A percentile compares a stretch with the other conserved stretches of the same genome.
Conservation (phyloP, 2,329 filamentous ascomycete genomes). For the Alternaria rosae region DNA sequence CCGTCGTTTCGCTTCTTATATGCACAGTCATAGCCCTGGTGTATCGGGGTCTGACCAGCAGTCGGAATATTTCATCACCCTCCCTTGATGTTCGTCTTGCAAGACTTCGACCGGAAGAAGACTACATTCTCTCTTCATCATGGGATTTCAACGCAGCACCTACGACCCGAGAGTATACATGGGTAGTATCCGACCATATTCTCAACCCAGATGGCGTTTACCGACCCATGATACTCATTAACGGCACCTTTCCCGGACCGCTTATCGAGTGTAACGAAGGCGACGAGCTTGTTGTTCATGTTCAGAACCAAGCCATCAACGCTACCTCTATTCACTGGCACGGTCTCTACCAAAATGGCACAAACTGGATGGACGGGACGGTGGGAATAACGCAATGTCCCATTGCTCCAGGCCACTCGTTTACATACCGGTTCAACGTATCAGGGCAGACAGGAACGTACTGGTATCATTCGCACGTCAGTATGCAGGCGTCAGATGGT, state of each 20-base stretch:
- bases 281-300: slow-evolving; percentile 71
- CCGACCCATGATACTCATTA: slow-evolving; percentile 53
- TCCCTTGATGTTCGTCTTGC: neutral
- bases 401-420: slow-evolving; percentile 59
- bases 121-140: slow-evolving; percentile 61
- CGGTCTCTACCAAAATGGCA: slow-evolving; percentile 61
- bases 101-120: slow-evolving; percentile 32
- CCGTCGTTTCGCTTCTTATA: slow-evolving; percentile 18
- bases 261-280: slow-evolving; percentile 61
- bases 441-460: slow-evolving; percentile 48
- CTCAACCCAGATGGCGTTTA: slow-evolving; percentile 65
- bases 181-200: slow-evolving; percentile 65
- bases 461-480: slow-evolving; percentile 49
- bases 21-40: slow-evolving; percentile 13
- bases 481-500: slow-evolving; percentile 53
- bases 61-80: neutral
- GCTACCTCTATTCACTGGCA: slow-evolving; percentile 71
- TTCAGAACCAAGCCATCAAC: slow-evolving; percentile 62
- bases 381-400: slow-evolving; percentile 60
- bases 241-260: slow-evolving; percentile 51
- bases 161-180: slow-evolving; percentile 64
- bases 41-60: neutral
- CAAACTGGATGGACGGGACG: slow-evolving; percentile 63
- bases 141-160: slow-evolving; percentile 65
- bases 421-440: slow-evolving; percentile 43